These are phyloP conservation scores for Pythium myriotylum DNA, from an alignment of 352 stramenopile species.

Conservation along the genomic window DNA sequence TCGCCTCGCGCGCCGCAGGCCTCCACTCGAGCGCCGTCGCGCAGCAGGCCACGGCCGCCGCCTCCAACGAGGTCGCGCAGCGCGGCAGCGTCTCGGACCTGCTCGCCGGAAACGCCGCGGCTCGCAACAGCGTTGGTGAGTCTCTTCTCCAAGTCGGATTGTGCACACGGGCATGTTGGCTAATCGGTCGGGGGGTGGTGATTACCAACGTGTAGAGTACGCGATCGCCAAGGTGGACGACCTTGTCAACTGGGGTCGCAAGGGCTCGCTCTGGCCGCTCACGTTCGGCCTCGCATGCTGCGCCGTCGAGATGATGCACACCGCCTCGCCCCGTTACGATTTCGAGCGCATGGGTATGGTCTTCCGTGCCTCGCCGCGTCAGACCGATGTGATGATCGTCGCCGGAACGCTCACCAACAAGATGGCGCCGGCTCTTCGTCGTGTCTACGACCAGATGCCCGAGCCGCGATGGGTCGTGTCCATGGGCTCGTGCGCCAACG, in stretches of 20 bases:
- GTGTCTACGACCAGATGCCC: conserved; percentile 99
- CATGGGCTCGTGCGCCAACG: conserved; percentile 99
- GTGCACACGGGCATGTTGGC: background rate
- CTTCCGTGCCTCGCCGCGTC: conserved; percentile 94
- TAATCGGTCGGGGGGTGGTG: background rate
- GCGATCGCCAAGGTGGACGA: conserved; percentile 97
- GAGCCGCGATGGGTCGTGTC: conserved; percentile 98
- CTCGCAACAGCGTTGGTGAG: conserved; percentile 81
- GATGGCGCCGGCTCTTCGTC: conserved; percentile 97
- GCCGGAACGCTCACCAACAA: conserved; percentile 99
- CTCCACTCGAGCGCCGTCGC: conserved; percentile 32
- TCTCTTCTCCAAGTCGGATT: conserved; percentile 1
- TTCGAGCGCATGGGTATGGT: conserved; percentile 99
- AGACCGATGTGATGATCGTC: conserved; percentile 99
- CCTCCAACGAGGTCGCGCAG: conserved; percentile 37
- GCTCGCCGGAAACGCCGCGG: conserved; percentile 61
- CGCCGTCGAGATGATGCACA: conserved; percentile 99
- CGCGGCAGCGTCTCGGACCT: conserved; percentile 77
- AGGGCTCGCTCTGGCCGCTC: conserved; percentile 98
- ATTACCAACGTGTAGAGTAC: conserved; percentile 86
- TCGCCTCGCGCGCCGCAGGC: conserved; percentile 12
- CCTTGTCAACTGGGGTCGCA: conserved; percentile 98
- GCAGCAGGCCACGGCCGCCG: conserved; percentile 24
- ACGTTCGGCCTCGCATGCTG: conserved; percentile 99
- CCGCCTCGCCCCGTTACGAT: conserved; percentile 91